Evolutionary conservation across 1,284 basidiomycete genomes (phyloP), one percentile per base, ranked within the genome.

Genomic region (Agaricales sp.): DNA sequence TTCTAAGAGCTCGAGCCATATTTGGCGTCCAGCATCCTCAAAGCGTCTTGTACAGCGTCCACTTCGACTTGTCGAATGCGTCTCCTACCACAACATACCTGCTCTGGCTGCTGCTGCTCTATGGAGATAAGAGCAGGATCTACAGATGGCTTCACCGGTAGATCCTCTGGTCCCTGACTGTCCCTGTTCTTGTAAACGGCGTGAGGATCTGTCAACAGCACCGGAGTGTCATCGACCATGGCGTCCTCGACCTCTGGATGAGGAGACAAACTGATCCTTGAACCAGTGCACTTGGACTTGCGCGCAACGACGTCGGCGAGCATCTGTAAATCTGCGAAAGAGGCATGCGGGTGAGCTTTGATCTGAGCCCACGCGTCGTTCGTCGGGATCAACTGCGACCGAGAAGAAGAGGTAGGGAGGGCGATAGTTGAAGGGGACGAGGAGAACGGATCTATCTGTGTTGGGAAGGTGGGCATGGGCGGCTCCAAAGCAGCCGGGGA

Each of bases 251-350:
- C 3, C 70, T 41, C 75, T 2, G 71, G 75, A 26, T 73, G 70
- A 18, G 85, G 81, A 14, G 77, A 77, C 46, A 87, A 71, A 47
- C 81, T 72, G 38, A 89, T 74, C 39, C 74, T 73, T 14, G 88
- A 82, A 6, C 87, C 87, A 1, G 74, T 76, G 59, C 87, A 92
- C 60, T 80, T 83, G 24, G 87, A 84, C 43, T 87, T 75, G 45
- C 87, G 80, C 1, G 88, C 85, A 19, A 94, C 91, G 24, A 94
- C 91, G 54, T 92, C 89, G 1, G 91, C 91, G 43, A 94, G 75
- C 35, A 92, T 71, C 0, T 80, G 69, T 44, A 94, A 70, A 60
- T 92, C 87, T 12, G 88, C 77, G 61, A 90, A 92, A 41, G 80
- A 77, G 48, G 87, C 81, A 55, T 92, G 92, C 1, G 91, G 91